Conservation (phyloP, 306 rosid species). For the Castanea mollissima region DNA sequence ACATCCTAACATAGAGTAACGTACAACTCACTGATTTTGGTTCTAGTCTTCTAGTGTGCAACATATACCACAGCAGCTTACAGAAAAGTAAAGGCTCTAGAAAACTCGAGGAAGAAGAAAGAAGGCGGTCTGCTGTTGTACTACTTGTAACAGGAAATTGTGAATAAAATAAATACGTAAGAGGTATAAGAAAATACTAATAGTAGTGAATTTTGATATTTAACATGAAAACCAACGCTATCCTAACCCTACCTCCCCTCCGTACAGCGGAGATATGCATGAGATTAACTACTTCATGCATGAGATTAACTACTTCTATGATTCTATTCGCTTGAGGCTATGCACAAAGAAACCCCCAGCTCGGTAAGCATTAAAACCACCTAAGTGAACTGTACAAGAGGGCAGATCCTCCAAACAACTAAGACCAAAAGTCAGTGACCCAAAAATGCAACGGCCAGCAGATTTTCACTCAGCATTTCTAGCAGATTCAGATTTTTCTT, state of each 20-base stretch:
- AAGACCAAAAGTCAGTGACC: not conserved
- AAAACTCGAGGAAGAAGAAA: not conserved
- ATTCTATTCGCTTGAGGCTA: not conserved
- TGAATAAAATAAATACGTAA: not conserved
- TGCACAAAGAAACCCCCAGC: not conserved
- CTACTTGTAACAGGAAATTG: not conserved
- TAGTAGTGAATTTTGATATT: not conserved
- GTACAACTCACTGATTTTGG: too few relatives aligned
- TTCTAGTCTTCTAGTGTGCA: not conserved
- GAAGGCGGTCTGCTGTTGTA: not conserved
- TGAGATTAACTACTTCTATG: not conserved
- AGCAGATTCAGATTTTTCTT: constrained; percentile 43
- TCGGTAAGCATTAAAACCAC: constrained; percentile 20
- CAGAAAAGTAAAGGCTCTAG: not conserved
- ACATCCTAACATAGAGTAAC: too few relatives aligned
- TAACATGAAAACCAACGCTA: not conserved
- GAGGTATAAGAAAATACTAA: not conserved
- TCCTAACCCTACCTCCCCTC: not conserved
- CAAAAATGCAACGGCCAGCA: constrained; percentile 1
- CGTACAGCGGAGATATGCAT: not conserved
- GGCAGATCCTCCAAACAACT: not conserved
- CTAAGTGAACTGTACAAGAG: constrained; percentile 16
- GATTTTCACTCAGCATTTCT: constrained; percentile 38
- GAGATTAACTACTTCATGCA: constrained; percentile 6
- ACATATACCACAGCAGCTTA: too few relatives aligned